Conservation (phyloP, 2,329 filamentous ascomycete species). For the Xylariales sp. region DNA sequence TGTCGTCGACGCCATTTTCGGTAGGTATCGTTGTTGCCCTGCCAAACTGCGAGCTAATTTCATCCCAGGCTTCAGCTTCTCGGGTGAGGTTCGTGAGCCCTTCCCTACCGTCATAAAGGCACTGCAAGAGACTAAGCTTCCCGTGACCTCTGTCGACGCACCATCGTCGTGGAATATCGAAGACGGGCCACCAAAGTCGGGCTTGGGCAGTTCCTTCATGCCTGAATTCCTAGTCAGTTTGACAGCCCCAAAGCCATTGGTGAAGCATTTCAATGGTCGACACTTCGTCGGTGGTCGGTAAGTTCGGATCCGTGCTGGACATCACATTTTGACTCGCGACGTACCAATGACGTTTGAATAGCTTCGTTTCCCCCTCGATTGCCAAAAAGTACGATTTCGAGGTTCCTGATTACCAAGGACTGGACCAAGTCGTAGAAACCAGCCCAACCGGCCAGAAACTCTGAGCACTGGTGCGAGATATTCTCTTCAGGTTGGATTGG, state of each 20-base stretch:
- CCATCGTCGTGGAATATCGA: slow-evolving; percentile 96
- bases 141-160: slow-evolving; percentile 85
- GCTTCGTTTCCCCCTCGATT: slow-evolving; percentile 74
- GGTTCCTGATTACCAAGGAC: slow-evolving; percentile 73
- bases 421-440: slow-evolving; percentile 87
- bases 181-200: slow-evolving; percentile 70
- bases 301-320: slow-evolving; percentile 26
- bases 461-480: slow-evolving; percentile 27
- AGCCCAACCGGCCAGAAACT: slow-evolving; percentile 46
- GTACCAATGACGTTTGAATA: slow-evolving; percentile 27
- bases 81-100: slow-evolving; percentile 85
- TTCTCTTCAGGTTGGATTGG: slow-evolving; percentile 1
- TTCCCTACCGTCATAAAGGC: slow-evolving; percentile 78
- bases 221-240: slow-evolving; percentile 79
- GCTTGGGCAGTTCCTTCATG: slow-evolving; percentile 74
- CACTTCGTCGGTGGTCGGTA: slow-evolving; percentile 89
- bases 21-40: slow-evolving; percentile 38
- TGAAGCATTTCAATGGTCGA: slow-evolving; percentile 75
- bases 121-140: slow-evolving; percentile 66
- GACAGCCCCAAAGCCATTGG: slow-evolving; percentile 88
- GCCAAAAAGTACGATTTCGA: slow-evolving; percentile 84
- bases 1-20: slow-evolving; percentile 89
- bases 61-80: slow-evolving; percentile 76
- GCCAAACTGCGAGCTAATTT: background rate
- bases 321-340: slow-evolving; percentile 8